Percentiles rank a stretch among this genome's conserved stretches.
Evolutionary conservation across 257 asterid species (phyloP).

Genomic region (Leptodermis oblonga): DNA sequence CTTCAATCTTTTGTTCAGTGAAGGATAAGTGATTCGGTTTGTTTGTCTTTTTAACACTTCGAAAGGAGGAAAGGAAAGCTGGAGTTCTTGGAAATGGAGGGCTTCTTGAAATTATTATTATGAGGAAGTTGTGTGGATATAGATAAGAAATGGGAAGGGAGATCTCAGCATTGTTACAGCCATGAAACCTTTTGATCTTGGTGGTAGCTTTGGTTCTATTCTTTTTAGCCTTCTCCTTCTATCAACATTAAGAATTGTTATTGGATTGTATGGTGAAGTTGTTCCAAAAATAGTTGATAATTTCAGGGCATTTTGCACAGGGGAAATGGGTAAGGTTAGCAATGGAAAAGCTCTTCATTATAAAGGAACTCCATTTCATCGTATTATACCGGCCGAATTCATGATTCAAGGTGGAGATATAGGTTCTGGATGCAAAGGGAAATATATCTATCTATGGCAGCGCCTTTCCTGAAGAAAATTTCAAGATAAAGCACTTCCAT

Average conservation of each 20-base stretch:
- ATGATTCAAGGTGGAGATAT: slow-evolving; percentile 99
- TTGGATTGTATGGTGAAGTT: slow-evolving; percentile 83
- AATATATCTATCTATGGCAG: slow-evolving; percentile 59
- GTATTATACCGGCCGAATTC: slow-evolving; percentile 92
- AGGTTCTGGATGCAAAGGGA: slow-evolving; percentile 71
- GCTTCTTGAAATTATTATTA: background rate
- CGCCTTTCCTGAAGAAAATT: slow-evolving; percentile 75
- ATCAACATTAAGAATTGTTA: slow-evolving; percentile 77
- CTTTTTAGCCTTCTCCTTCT: slow-evolving; percentile 46
- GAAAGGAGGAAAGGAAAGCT: no score
- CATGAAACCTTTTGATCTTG: slow-evolving; percentile 54
- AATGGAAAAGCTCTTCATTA: slow-evolving; percentile 71
- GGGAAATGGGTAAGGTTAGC: slow-evolving; percentile 76
- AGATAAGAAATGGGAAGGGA: slow-evolving; percentile 53
- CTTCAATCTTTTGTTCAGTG: no score
- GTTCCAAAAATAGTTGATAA: slow-evolving; percentile 95
- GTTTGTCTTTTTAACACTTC: no score
- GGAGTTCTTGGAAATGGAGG: background rate
- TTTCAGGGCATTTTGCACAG: slow-evolving; percentile 96
- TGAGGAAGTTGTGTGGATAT: background rate
- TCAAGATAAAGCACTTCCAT: slow-evolving; percentile 71
- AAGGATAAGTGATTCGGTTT: no score
- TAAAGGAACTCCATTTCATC: slow-evolving; percentile 90
- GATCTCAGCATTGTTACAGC: slow-evolving; percentile 61
- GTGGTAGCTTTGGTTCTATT: no score